Conservation (phyloP, 257 asterid genomes). For the Solanum bulbocastanum region DNA sequence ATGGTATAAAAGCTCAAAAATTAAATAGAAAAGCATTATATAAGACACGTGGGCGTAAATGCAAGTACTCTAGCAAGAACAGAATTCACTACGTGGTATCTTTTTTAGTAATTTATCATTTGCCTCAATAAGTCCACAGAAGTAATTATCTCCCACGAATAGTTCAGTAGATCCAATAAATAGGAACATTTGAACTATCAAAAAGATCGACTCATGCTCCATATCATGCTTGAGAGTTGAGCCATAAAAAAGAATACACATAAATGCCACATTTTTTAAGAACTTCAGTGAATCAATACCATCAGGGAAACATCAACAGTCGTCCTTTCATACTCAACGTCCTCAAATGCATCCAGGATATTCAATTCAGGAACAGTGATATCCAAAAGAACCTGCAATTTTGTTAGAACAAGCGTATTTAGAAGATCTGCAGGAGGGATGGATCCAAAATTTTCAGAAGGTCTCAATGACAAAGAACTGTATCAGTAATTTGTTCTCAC, state of each 20-base stretch:
- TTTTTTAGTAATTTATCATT: not conserved
- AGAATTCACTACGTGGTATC: not conserved
- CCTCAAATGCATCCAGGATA: constrained; percentile 76
- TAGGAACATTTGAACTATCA: not conserved
- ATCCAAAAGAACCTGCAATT: constrained; percentile 55
- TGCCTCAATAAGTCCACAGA: not conserved
- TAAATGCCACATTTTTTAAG: not conserved
- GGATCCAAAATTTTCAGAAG: not conserved
- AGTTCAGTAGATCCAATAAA: not conserved
- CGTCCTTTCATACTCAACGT: constrained; percentile 64
- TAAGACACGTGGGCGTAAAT: not conserved
- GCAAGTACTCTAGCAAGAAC: not conserved
- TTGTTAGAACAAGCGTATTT: not conserved
- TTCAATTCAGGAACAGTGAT: constrained; percentile 60
- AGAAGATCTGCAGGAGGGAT: not conserved
- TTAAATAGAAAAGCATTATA: not conserved
- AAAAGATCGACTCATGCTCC: not conserved
- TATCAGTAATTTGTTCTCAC: not conserved
- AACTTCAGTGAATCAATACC: constrained; percentile 20
- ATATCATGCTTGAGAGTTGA: not conserved
- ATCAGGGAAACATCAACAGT: constrained; percentile 40
- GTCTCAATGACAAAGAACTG: not conserved
- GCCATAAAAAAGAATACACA: not conserved
- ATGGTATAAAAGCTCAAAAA: not conserved
- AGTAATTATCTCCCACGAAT: not conserved